Conservation (phyloP, 2,329 filamentous ascomycete species). For the Botrytis elliptica region DNA sequence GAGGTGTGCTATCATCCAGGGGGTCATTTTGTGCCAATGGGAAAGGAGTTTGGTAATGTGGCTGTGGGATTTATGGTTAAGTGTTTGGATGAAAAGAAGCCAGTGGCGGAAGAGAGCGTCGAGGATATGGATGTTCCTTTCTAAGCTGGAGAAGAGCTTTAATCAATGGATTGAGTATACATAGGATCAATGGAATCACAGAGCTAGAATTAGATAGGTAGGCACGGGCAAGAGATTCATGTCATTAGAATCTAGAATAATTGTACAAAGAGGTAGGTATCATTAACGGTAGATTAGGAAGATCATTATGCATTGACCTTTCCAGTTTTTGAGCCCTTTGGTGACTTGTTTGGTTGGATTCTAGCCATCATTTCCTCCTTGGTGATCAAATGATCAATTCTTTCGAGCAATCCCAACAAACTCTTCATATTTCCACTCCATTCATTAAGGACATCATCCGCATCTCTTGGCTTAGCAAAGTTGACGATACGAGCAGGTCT, state of each 20-base stretch:
- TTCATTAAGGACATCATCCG: slow-evolving; percentile 95
- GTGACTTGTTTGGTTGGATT: slow-evolving; percentile 65
- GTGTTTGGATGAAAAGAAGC: slow-evolving; percentile 40
- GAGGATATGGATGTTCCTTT: slow-evolving; percentile 71
- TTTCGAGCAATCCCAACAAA: slow-evolving; percentile 77
- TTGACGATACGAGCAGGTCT: slow-evolving; percentile 86
- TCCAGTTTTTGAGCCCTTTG: slow-evolving; percentile 41
- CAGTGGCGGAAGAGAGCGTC: slow-evolving; percentile 57
- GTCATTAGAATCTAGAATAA: slow-evolving; percentile 39
- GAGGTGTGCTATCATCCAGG: slow-evolving; percentile 71
- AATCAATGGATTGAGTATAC: slow-evolving; percentile 1
- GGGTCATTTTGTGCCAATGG: slow-evolving; percentile 84
- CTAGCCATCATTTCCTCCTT: slow-evolving; percentile 99
- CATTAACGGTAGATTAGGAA: slow-evolving; percentile 22
- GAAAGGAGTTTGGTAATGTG: slow-evolving; percentile 76
- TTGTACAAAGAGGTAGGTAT: slow-evolving; percentile 38
- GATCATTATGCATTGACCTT: slow-evolving; percentile 35
- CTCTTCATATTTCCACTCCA: slow-evolving; percentile 99
- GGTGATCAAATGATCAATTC: slow-evolving; percentile 96
- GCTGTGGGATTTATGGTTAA: slow-evolving; percentile 69
- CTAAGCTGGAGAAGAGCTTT: slow-evolving; percentile 33
- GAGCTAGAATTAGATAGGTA: slow-evolving; percentile 18
- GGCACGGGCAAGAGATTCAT: slow-evolving; percentile 29
- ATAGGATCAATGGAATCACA: background rate
- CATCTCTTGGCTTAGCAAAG: slow-evolving; percentile 92